Evolutionary conservation across 257 asterid species (phyloP), one percentile per base, ranked within the genome.

Genomic region (Voacanga thouarsii): DNA sequence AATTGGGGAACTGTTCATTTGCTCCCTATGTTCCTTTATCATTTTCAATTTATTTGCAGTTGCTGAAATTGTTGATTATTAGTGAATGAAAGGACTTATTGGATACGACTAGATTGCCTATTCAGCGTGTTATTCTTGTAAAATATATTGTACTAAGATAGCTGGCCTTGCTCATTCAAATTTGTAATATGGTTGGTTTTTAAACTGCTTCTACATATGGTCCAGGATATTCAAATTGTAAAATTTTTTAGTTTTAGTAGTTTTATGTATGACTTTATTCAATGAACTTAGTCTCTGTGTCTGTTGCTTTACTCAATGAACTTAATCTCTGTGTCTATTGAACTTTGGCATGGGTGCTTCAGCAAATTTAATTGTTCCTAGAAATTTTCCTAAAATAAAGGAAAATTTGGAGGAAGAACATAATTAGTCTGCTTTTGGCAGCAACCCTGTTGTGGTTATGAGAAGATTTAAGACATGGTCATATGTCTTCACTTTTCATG

Each of bases 101-200:
- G 59, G 16, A 15, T 53, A 15, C 23, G 6, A 53, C 59, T 53
- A 53, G 59, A 18, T 15, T 53, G 16, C 59, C 59, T 33, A n/a
- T 65, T 26, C 61, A 71, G 45, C 63, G 19, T 72, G 41, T 24
- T 70, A 45, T 70, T 44, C 57, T 70, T 70, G 74, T 70, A 28
- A 45, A 26, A 24, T 61, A 12, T 30, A 26, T 63, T 2, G 18
- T 41, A 59, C 67, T 61, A 8, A 24, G 5, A 12, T 61, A 28
- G 39, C 41, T 26, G 44, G 44, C 21, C 45, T 64, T 64, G 44
- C 45, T 12, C 45, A 64, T 64, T 21, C 23, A 30, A 12, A 33
- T 14, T 30, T 64, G 23, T n/a, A 64, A 64, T 12, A 33, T 64
- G 7, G 6, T 57, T 57, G 28, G 1, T 57, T n/a, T 57, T 0